Evolutionary conservation across 768 basidiomycete species (phyloP).

Genomic region (Mycena kentingensis): DNA sequence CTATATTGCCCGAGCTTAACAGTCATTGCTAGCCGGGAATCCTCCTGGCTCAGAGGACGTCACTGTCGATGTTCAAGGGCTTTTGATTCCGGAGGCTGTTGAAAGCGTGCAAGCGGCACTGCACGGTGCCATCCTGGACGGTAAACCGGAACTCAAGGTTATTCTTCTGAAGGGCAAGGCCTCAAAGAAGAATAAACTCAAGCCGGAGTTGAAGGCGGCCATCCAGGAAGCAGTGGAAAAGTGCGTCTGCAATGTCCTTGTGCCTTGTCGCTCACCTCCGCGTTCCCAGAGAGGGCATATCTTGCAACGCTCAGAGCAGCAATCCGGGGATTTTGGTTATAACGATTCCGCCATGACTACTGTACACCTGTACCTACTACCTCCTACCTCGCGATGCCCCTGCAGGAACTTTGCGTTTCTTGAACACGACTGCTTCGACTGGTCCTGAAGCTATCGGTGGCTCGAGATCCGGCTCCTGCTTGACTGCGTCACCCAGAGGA

Average conservation of each 20-base stretch:
- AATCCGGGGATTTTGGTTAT: slow-evolving; percentile 78
- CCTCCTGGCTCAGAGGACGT: slow-evolving; percentile 29
- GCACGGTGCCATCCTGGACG: slow-evolving; percentile 38
- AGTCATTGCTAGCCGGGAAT: slow-evolving; percentile 40
- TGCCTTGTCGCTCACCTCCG: neutral
- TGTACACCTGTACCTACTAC: neutral
- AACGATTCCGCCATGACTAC: slow-evolving; percentile 22
- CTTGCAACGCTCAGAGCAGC: slow-evolving; percentile 67
- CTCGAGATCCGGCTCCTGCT: neutral
- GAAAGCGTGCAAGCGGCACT: slow-evolving; percentile 45
- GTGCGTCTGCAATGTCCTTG: slow-evolving; percentile 35
- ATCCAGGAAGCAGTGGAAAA: slow-evolving; percentile 75
- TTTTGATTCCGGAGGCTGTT: slow-evolving; percentile 50
- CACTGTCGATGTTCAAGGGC: slow-evolving; percentile 52
- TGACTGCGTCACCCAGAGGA: neutral
- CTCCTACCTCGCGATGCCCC: slow-evolving; percentile 26
- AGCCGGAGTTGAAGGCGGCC: slow-evolving; percentile 82
- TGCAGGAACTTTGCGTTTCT: slow-evolving; percentile 34
- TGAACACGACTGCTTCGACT: slow-evolving; percentile 27
- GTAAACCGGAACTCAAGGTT: slow-evolving; percentile 38
- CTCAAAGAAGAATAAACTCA: slow-evolving; percentile 66
- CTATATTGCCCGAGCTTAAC: neutral
- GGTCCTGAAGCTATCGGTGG: slow-evolving; percentile 1
- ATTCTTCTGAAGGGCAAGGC: slow-evolving; percentile 83
- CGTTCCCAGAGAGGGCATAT: slow-evolving; percentile 60